These are phyloP conservation scores for Saccharomyces jurei DNA, from an alignment of 805 yeast species.

Conservation along the genomic window DNA sequence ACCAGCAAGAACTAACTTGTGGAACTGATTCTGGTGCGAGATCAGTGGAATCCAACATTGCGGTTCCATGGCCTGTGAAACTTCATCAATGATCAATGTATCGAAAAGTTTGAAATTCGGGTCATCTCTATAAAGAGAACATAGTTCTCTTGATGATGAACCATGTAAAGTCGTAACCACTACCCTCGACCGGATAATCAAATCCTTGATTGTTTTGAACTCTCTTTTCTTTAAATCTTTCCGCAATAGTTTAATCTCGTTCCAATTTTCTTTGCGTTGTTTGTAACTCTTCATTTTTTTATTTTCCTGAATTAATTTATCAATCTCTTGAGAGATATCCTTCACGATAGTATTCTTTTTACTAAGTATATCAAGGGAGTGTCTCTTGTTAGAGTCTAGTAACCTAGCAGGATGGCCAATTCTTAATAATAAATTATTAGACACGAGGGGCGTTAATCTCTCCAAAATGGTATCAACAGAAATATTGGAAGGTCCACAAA, in stretches of 20 bases:
- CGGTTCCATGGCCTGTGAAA: slow-evolving; percentile 88
- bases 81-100: slow-evolving; percentile 86
- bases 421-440: slow-evolving; percentile 51
- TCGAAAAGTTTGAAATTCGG: slow-evolving; percentile 45
- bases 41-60: slow-evolving; percentile 94
- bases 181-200: slow-evolving; percentile 55
- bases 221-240: slow-evolving; percentile 67
- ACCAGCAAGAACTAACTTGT: slow-evolving; percentile 75
- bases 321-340: slow-evolving; percentile 68
- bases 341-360: slow-evolving; percentile 49
- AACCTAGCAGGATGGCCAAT: slow-evolving; percentile 93
- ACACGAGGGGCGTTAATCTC: slow-evolving; percentile 43
- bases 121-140: slow-evolving; percentile 37
- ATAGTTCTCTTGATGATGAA: slow-evolving; percentile 63
- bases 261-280: slow-evolving; percentile 61
- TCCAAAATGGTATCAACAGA: slow-evolving; percentile 88
- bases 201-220: slow-evolving; percentile 48
- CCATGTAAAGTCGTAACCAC: slow-evolving; percentile 85
- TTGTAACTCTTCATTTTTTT: slow-evolving; percentile 55
- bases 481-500: slow-evolving; percentile 91
- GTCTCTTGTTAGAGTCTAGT: slow-evolving; percentile 49
- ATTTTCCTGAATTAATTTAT: slow-evolving; percentile 44
- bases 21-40: slow-evolving; percentile 45
- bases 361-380: slow-evolving; percentile 68
- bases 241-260: slow-evolving; percentile 57